Evolutionary conservation across 1,284 basidiomycete genomes (phyloP).

Genomic region (Microbotryum lychnidis-dioicae): DNA sequence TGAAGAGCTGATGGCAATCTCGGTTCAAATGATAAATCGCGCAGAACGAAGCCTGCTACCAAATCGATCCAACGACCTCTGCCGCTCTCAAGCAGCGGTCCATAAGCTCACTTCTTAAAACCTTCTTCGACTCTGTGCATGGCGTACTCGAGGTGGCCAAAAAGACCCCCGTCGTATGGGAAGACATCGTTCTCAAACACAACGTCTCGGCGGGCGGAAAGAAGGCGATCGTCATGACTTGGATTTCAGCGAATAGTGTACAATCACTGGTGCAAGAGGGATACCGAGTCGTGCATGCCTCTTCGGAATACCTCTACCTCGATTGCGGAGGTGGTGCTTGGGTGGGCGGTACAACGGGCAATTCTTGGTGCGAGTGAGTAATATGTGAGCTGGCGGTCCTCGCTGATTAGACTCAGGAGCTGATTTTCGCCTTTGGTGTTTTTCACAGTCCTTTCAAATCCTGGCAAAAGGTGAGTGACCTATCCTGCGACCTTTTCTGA

Average conservation of each 20-base stretch:
- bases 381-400: no score
- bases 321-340: slow-evolving; percentile 63
- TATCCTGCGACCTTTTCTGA: slow-evolving; percentile 6
- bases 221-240: slow-evolving; percentile 62
- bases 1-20: not conserved
- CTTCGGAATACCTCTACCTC: slow-evolving; percentile 68
- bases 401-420: no score
- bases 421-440: no score
- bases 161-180: slow-evolving; percentile 63
- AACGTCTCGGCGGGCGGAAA: slow-evolving; percentile 51
- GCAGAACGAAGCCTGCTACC: slow-evolving; percentile 30
- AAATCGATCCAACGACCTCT: slow-evolving; percentile 53
- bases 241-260: slow-evolving; percentile 60
- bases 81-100: slow-evolving; percentile 50
- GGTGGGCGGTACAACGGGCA: slow-evolving; percentile 54
- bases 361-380: slow-evolving; percentile 53
- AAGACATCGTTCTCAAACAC: slow-evolving; percentile 62
- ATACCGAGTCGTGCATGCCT: slow-evolving; percentile 56
- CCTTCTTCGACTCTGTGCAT: slow-evolving; percentile 55
- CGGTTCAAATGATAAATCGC: not conserved
- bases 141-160: slow-evolving; percentile 43
- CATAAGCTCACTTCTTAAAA: slow-evolving; percentile 55
- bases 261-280: slow-evolving; percentile 53
- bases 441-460: slow-evolving; percentile 54
- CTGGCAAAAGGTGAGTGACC: slow-evolving; percentile 53